Evolutionary conservation across 2,329 filamentous ascomycete genomes (phyloP), one percentile per base, ranked within the genome.

Genomic region (Trichoderma endophyticum): DNA sequence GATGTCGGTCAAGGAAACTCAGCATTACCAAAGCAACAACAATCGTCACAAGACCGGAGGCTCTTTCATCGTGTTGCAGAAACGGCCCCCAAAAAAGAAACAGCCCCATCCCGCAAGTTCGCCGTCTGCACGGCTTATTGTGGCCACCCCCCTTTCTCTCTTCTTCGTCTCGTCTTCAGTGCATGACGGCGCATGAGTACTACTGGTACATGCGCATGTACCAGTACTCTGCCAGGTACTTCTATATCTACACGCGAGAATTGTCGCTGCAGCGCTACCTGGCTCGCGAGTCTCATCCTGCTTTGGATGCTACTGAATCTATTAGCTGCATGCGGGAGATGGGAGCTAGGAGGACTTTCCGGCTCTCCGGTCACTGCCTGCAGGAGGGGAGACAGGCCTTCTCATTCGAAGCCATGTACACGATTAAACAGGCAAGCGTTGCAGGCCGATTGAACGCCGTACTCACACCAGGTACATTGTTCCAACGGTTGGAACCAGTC

Each of bases 291-390:
- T 59, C 54, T 59, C 54, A 43, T 54, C 59, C 34, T 32, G 24
- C 26, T 68, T 59, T 48, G 54, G 34, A 43, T 43, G 21, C 12
- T 34, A 51, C 51, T 56, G 51, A 32, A 39, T 59, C 54, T 67
- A 36, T 60, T 68, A 68, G 65, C 65, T 60, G 65, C 65, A 68
- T 68, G 65, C 54, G 65, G 65, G 65, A 68, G 65, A 68, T 68
- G 65, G 65, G 54, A 68, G 65, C 65, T 68, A 68, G 65, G 65
- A 59, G 59, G 65, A 12, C 51, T 56, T 68, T 68, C 65, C 65
- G 65, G 65, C 65, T 68, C 65, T 68, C 65, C 65, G 65, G 65
- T 60, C 54, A 60, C 65, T 32, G 65, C 54, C 56, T 68, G 65
- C 65, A 68, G 24, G 34, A 57, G 8, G 39, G 64, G 36, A 43